Evolutionary conservation across 306 rosid species (phyloP).

Genomic region (Ammopiptanthus mongolicus): DNA sequence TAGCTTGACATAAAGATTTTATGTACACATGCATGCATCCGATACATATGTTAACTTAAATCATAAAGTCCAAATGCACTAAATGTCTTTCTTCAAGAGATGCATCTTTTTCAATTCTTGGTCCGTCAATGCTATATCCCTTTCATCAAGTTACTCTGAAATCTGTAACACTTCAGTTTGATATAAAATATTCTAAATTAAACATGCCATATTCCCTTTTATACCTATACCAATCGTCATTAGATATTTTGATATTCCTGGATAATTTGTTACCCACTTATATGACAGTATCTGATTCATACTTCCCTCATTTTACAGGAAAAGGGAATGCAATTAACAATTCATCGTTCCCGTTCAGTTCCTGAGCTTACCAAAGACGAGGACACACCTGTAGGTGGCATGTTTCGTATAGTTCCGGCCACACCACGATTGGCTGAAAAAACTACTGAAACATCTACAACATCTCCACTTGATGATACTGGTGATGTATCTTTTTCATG

Average conservation of each 20-base stretch:
- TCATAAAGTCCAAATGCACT: not conserved
- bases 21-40: not conserved
- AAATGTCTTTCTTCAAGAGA: not conserved
- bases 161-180: not conserved
- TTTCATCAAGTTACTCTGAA: not conserved
- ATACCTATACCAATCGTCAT: not conserved
- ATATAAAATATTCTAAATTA: not conserved
- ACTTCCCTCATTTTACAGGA: constrained; percentile 37
- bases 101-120: not conserved
- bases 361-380: constrained; percentile 26
- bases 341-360: constrained; percentile 37
- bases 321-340: constrained; percentile 34
- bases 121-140: not conserved
- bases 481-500: not conserved
- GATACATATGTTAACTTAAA: not conserved
- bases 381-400: constrained; percentile 16
- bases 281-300: constrained; percentile 7
- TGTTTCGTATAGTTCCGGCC: constrained; percentile 26
- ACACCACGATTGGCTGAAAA: constrained; percentile 23
- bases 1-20: not conserved
- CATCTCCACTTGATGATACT: constrained; percentile 27
- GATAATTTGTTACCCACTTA: not conserved
- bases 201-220: not conserved
- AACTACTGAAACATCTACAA: not conserved
- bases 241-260: not conserved